Evolutionary conservation across 2,329 filamentous ascomycete genomes (phyloP), one percentile per base, ranked within the genome.

Genomic region (Xylaria digitata): DNA sequence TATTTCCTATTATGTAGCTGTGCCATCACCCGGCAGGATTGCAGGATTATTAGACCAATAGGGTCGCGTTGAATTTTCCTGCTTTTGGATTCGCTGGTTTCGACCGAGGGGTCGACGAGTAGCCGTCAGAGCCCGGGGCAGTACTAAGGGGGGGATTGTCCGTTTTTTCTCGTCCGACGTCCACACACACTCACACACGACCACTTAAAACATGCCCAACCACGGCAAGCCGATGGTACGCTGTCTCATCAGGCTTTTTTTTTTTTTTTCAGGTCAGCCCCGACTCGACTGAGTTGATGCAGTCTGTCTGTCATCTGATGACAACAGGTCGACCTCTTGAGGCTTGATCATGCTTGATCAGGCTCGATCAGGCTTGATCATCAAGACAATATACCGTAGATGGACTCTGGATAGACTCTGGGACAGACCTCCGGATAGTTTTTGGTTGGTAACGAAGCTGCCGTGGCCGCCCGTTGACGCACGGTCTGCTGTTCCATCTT

Each of bases 251-350:
- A 63, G 54, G 65, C 23, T 58, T 49, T 60, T n/a, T n/a, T n/a
- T n/a, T n/a, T n/a, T n/a, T n/a, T n/a, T 52, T 23, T 65, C 66
- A 62, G 56, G 66, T 63, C 68, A 66, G 66, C 66, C 68, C 60
- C 58, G 45, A 62, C 53, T 49, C 48, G 56, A 57, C 49, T 65
- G 61, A 43, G 46, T 66, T 60, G n/a, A 60, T 69, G 68, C 63
- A 61, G 48, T 54, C 52, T 59, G 45, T 55, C 63, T 65, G 58
- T 69, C 68, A 70, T 70, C 68, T 70, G 68, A 67, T 67, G 34
- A 52, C 61, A 61, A 59, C 59, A 63, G 68, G 43, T 48, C 46
- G 68, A 48, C 37, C 21, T 53, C 43, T 61, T 50, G 52, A 60
- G 56, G 48, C 60, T 64, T 64, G 56, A 68, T 63, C 59, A 55